These are phyloP conservation scores for Termitomyces sp. DNA, from an alignment of 768 basidiomycete species.

Conservation along the genomic window DNA sequence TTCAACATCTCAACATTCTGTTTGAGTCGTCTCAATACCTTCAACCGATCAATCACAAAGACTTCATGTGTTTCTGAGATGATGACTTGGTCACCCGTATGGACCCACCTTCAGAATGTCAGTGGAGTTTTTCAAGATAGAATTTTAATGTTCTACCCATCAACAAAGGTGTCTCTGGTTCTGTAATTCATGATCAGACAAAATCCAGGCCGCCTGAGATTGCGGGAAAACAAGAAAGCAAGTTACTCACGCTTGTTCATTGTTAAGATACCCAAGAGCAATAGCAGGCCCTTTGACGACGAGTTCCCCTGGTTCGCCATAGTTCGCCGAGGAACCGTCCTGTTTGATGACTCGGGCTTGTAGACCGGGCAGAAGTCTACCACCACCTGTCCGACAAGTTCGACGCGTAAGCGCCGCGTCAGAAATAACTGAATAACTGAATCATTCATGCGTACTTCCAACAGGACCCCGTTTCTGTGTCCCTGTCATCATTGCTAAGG, in stretches of 20 bases:
- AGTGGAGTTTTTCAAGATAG: not conserved
- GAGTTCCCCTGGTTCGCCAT: conserved; percentile 50
- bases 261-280: conserved; percentile 44
- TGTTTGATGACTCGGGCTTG: conserved; percentile 41
- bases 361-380: conserved; percentile 44
- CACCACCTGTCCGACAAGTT: conserved; percentile 29
- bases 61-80: conserved; percentile 51
- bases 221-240: conserved; percentile 12
- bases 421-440: not conserved
- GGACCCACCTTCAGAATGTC: conserved; percentile 48
- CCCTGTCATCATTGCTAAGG: conserved; percentile 44
- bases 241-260: conserved; percentile 49
- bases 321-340: conserved; percentile 42
- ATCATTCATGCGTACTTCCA: conserved; percentile 28
- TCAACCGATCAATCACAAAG: conserved; percentile 58
- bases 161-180: conserved; percentile 55
- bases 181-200: conserved; percentile 29
- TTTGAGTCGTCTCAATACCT: conserved; percentile 32
- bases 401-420: not conserved
- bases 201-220: not conserved
- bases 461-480: conserved; percentile 39
- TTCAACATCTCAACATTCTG: not conserved
- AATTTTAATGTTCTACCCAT: conserved; percentile 41
- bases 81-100: conserved; percentile 60
- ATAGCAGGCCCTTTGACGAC: conserved; percentile 42